Evolutionary conservation across 352 stramenopile species (phyloP), one percentile per base, ranked within the genome.

Genomic region (Globisporangium mamillatum): DNA sequence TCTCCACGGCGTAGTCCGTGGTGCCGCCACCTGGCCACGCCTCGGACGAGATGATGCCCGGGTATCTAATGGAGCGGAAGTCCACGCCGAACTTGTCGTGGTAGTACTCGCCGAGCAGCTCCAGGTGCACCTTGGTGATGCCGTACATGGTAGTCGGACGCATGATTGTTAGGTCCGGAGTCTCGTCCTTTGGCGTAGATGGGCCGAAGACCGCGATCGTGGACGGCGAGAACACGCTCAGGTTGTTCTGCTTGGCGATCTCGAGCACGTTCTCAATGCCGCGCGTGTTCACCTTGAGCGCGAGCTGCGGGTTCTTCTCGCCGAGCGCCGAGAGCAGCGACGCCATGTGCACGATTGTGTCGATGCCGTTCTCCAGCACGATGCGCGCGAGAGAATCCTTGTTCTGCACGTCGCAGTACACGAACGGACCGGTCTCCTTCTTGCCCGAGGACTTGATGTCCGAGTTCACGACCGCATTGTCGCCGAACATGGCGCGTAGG

Each of bases 101-200:
- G 81, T 98, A 98, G 76, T 98, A 98, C 73, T 96, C 87, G 64
- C 92, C 91, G 54, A 97, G 74, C 53, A 97, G 80, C 75, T 98
- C 92, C 25, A 95, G 64, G 64, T 97, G 90, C 50, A 98, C 81
- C 67, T 98, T 98, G n/a, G 89, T 97, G 66, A 98, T 92, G 58
- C 92, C 92, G 56, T 94, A 94, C 84, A 98, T 95, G 44, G 92
- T 98, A 18, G 92, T 97, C 3, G 92, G 92, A 3, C 91, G 86
- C 90, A 97, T 97, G 71, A 98, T 87, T 4, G 88, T 97, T 57
- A 90, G 78, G 69, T 98, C 92, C 1, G 89, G 92, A 8, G 92
- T 97, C 12, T 84, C 79, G 58, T 94, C 85, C 58, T 90, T 78
- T 7, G 92, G 92, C 25, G 91, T 97, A 1, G 85, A 87, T 1